phyloP scores from a whole-genome alignment of 805 yeast genomes.

The Ogataea glucozyma region DNA sequence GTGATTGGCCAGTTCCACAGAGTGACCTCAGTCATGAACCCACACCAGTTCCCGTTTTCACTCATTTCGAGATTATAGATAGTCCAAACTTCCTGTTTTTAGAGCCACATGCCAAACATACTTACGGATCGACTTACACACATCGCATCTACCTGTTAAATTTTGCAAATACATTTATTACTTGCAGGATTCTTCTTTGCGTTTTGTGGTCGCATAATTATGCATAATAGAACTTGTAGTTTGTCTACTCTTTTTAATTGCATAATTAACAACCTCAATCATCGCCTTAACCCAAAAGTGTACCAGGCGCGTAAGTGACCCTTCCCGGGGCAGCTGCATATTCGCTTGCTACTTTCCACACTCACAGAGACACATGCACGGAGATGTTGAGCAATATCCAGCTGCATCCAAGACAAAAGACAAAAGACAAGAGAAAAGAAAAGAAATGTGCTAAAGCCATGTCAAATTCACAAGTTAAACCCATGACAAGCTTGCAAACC shows the following conservation, averaged over 20 bases:
- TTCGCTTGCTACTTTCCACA: not conserved
- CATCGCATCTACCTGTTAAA: not conserved
- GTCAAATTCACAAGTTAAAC: constrained; percentile 2
- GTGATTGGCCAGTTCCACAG: constrained; percentile 6
- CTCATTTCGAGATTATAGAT: not conserved
- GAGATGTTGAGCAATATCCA: constrained; percentile 4
- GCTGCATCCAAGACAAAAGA: constrained; percentile 2
- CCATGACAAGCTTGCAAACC: not conserved
- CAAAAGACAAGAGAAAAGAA: constrained; percentile 2
- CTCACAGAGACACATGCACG: constrained; percentile 2
- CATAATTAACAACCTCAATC: not conserved
- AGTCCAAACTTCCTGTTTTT: not conserved
- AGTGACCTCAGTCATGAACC: not conserved
- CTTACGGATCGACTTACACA: not conserved
- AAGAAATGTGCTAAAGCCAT: not conserved
- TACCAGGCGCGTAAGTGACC: not conserved
- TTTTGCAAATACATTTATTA: constrained; percentile 1
- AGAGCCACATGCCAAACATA: constrained; percentile 7
- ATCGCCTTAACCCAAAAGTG: too few species aligned
- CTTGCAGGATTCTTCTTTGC: constrained; percentile 6
- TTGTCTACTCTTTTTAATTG: not conserved
- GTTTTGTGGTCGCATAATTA: not conserved
- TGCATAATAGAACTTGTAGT: not conserved
- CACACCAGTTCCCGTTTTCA: constrained; percentile 6
- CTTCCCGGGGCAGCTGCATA: not conserved